phyloP scores from a whole-genome alignment of 2,329 filamentous ascomycete genomes.

The Colletotrichum sp. region DNA sequence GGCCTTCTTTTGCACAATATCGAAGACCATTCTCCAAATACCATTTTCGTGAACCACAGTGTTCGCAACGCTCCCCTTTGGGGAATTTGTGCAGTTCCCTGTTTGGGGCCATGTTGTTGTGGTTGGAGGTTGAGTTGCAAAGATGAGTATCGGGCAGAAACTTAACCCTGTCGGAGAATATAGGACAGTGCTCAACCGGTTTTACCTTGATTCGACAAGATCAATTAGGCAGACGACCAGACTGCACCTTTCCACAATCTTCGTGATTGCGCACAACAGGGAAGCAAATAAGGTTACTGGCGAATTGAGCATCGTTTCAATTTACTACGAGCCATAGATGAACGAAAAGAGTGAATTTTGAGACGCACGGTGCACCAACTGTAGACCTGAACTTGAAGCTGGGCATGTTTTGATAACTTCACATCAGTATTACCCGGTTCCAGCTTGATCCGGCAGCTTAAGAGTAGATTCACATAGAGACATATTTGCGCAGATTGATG shows the following conservation, averaged over 20 bases:
- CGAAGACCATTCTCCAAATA: constrained; percentile 77
- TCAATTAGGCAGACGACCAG: neutral
- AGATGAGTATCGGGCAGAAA: neutral
- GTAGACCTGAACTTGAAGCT: neutral
- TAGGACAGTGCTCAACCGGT: neutral
- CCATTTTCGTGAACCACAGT: constrained; percentile 75
- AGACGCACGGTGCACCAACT: neutral
- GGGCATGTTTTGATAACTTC: neutral
- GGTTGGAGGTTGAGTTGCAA: neutral
- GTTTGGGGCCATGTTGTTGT: constrained; percentile 41
- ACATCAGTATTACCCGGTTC: neutral
- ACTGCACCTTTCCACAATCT: neutral
- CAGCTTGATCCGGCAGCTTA: neutral
- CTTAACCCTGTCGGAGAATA: neutral
- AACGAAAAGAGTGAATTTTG: neutral
- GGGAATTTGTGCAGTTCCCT: constrained; percentile 55
- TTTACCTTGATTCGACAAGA: neutral
- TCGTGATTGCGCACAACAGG: neutral
- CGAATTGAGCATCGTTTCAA: neutral
- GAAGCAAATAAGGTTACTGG: neutral
- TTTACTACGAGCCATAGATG: neutral
- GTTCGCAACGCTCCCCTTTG: constrained; percentile 58
- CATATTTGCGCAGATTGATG: neutral
- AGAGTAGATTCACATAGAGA: neutral
- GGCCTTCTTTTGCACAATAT: constrained; percentile 77